Evolutionary conservation across 306 rosid genomes (phyloP).

Genomic region (Sophora flavescens): DNA sequence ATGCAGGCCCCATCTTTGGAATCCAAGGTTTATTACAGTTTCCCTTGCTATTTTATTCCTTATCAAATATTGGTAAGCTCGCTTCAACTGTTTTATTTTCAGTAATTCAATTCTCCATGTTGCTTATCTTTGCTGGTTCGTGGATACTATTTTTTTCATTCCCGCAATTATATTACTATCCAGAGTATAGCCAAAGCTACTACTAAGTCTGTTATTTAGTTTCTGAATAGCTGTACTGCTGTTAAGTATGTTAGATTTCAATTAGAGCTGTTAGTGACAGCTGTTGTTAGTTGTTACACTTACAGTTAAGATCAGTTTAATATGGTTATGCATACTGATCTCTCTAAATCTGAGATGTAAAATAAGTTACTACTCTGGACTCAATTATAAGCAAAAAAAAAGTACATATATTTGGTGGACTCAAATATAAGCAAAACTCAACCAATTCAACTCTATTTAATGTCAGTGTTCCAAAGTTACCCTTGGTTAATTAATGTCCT

Average conservation of each 20-base stretch:
- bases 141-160: conserved; percentile 30
- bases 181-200: not conserved
- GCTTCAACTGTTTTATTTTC: conserved; percentile 23
- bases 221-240: not conserved
- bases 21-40: conserved; percentile 65
- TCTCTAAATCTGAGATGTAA: not conserved
- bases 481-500: too few relatives aligned
- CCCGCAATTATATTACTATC: conserved; percentile 7
- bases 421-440: too few relatives aligned
- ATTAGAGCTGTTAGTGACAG: not conserved
- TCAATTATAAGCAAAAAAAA: too few relatives aligned
- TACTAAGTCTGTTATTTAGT: not conserved
- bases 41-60: conserved; percentile 17
- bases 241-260: not conserved
- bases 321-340: not conserved
- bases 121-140: conserved; percentile 35
- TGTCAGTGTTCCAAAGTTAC: too few relatives aligned
- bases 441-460: too few relatives aligned
- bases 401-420: too few relatives aligned
- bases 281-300: not conserved
- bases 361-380: too few relatives aligned
- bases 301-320: not conserved
- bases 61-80: conserved; percentile 25
- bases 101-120: conserved; percentile 18
- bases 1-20: conserved; percentile 63